Conservation (phyloP, 345 rosid genomes). For the Citrus mangshanensis region DNA sequence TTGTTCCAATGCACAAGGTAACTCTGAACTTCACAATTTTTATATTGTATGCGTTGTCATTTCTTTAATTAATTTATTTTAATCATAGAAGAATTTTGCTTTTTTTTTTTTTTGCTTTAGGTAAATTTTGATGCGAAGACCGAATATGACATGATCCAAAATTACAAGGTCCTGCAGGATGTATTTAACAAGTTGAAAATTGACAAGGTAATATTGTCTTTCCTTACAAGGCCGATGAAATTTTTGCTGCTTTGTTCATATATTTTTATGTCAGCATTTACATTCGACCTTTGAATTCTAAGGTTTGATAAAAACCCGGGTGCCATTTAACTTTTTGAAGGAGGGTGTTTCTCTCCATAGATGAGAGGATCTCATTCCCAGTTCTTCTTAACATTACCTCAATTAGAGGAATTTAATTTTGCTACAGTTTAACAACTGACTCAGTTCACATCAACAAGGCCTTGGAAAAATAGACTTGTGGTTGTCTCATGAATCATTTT, state of each 20-base stretch:
- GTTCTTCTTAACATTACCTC: neutral
- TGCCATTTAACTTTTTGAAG: neutral
- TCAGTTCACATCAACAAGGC: neutral
- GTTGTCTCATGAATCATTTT: neutral
- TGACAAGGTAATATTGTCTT: conserved; percentile 55
- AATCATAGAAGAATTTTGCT: neutral
- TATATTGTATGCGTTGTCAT: too few species aligned
- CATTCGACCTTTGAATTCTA: neutral
- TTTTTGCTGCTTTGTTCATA: neutral
- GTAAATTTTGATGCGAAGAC: conserved; percentile 93
- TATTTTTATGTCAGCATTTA: neutral
- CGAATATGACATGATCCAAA: conserved; percentile 97
- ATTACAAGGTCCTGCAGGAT: conserved; percentile 96
- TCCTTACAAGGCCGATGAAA: neutral
- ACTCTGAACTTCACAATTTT: neutral
- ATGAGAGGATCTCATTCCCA: neutral
- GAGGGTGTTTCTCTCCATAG: neutral
- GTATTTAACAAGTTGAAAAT: conserved; percentile 89
- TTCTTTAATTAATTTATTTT: neutral
- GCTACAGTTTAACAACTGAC: neutral
- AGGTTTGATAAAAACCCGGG: neutral
- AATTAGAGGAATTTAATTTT: neutral
- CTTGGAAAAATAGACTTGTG: neutral
- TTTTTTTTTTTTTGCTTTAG: conserved; percentile 29
- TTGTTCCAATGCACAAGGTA: conserved; percentile 98